Base-by-base conservation (phyloP, 495 filamentous ascomycete genomes). In the Lepidopterella palustris region DNA sequence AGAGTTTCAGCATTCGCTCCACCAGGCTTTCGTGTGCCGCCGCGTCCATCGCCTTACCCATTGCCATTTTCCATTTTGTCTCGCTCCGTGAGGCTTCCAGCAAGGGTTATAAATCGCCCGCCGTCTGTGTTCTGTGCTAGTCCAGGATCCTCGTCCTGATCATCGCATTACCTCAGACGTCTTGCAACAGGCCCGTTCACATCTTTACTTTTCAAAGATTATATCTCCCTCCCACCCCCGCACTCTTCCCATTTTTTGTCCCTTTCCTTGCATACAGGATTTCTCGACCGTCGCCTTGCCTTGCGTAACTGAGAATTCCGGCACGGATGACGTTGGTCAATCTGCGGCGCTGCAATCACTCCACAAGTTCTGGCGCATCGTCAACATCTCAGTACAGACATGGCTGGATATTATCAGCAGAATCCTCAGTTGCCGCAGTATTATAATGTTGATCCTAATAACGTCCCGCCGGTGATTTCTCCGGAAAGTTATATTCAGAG, bases 261-360 rank as follows among this genome's bases (percentile, higher is more conserved):
- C 23, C 48, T 49, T 51, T 40, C 10, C 50, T 57, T 27, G 48
- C 28, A 35, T 49, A n/a, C 29, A 51, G 55, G 45, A 39, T 51
- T 59, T 50, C 58, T 66, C 63, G 60, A 35, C 54, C 56, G 60
- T 32, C 28, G n/a, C 56, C 27, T 20, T 45, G 52, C 53, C 57
- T 63, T 61, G 18, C 23, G 32, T 26, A 53, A 47, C 40, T 58
- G 5, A 40, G 55, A 32, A 54, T 50, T 47, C 56, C 35, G 56
- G 31, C 60, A 58, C 60, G 64, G 64, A 67, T 67, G 64, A 67
- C 64, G 64, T 67, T 67, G 52, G 56, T 67, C 60, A 55, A 29
- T 5, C 18, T 48, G 50, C 31, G 45, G 29, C 39, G 56, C 40
- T 20, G 24, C 53, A 8, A 63, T 21, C 35, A 50, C 15, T 56